These are phyloP conservation scores for Daedaleopsis nitida DNA, from an alignment of 768 basidiomycete genomes.

Conservation along the genomic window DNA sequence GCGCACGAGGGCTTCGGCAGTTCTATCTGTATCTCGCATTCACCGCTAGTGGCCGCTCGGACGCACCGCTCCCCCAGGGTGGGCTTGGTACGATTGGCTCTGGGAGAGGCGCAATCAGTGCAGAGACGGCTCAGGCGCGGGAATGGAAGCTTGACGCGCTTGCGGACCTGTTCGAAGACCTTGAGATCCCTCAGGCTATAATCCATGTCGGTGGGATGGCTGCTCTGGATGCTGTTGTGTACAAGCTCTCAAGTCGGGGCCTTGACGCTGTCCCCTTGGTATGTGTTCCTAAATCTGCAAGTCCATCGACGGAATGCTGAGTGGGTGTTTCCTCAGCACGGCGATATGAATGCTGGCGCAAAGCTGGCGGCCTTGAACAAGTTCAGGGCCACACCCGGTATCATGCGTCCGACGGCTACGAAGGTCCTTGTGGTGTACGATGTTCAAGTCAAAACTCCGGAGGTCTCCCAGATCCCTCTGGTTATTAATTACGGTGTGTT, in stretches of 20 bases:
- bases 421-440: constrained; percentile 93
- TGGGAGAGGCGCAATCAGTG: constrained; percentile 78
- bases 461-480: constrained; percentile 87
- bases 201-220: constrained; percentile 90
- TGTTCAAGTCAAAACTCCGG: constrained; percentile 87
- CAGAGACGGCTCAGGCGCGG: constrained; percentile 82
- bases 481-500: constrained; percentile 90
- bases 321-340: constrained; percentile 54
- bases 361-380: constrained; percentile 84
- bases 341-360: constrained; percentile 87
- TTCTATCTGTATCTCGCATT: constrained; percentile 97
- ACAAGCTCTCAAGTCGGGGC: constrained; percentile 83
- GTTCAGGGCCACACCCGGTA: constrained; percentile 62
- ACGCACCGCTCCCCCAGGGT: constrained; percentile 41
- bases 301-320: constrained; percentile 11
- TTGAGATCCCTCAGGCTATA: constrained; percentile 77
- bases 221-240: constrained; percentile 84
- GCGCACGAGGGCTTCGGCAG: constrained; percentile 85
- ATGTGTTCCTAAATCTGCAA: constrained; percentile 32
- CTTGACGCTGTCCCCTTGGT: constrained; percentile 89
- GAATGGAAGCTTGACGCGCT: constrained; percentile 97
- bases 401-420: constrained; percentile 65
- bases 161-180: constrained; percentile 86
- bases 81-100: constrained; percentile 92
- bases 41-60: constrained; percentile 78